Conservation (phyloP, 768 basidiomycete genomes). For the Suillus alpinus region DNA sequence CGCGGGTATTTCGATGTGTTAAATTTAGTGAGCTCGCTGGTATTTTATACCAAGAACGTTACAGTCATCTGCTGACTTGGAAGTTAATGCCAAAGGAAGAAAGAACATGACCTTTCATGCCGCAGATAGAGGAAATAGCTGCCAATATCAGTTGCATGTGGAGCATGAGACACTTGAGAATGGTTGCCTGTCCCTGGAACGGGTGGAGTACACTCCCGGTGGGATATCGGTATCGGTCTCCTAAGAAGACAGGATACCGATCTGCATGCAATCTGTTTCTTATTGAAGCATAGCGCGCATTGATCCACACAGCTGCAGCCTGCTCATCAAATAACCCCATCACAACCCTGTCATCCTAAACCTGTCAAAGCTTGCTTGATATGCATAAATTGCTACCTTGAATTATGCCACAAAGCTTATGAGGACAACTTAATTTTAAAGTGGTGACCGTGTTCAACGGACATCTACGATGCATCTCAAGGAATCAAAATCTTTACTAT, state of each 20-base stretch:
- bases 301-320: neutral
- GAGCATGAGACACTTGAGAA: neutral
- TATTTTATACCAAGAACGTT: neutral
- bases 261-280: neutral
- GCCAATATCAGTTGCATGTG: neutral
- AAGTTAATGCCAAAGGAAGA: neutral
- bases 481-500: slow-evolving; percentile 4
- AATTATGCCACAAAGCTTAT: neutral
- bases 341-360: neutral
- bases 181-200: neutral
- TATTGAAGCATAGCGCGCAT: neutral
- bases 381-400: neutral
- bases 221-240: neutral
- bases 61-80: neutral
- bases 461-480: neutral
- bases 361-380: neutral
- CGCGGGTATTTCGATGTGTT: neutral
- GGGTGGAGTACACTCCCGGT: neutral
- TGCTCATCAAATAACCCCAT: neutral
- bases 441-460: neutral
- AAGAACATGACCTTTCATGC: neutral
- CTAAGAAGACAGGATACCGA: neutral
- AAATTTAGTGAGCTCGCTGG: neutral
- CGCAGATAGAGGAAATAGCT: neutral
- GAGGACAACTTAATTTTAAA: neutral